Evolutionary conservation across 768 basidiomycete species (phyloP).

Genomic region (Boletus insuetus): DNA sequence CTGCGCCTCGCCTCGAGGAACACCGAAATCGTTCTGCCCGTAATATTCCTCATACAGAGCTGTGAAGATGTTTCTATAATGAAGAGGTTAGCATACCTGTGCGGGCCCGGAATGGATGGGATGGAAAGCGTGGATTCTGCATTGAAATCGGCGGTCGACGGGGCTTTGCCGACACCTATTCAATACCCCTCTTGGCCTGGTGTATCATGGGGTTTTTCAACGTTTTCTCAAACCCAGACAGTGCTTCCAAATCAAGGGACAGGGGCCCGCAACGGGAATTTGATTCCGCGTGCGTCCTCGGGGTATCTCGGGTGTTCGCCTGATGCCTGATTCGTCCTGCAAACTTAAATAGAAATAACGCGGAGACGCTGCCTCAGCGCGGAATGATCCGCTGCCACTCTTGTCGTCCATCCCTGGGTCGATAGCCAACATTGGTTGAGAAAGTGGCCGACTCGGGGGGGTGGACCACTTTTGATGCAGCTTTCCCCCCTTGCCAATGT

Average conservation of each 20-base stretch:
- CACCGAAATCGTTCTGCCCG: not conserved
- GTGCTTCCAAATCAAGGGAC: not conserved
- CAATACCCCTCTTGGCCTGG: not conserved
- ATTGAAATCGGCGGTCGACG: not conserved
- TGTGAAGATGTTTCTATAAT: not conserved
- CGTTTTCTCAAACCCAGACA: not conserved
- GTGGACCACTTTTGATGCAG: too few species aligned
- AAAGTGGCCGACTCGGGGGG: not conserved
- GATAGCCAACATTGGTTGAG: too few species aligned
- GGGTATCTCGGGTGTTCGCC: slow-evolving; percentile 5
- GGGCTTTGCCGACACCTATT: not conserved
- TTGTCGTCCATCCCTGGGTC: not conserved
- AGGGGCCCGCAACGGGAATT: not conserved
- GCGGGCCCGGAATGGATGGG: not conserved
- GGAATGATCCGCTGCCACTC: not conserved
- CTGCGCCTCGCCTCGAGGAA: not conserved
- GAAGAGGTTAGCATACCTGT: not conserved
- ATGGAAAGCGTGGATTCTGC: not conserved
- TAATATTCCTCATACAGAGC: not conserved
- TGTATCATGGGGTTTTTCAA: not conserved
- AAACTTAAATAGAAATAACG: not conserved
- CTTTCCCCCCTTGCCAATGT: not conserved
- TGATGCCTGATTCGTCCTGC: slow-evolving; percentile 1
- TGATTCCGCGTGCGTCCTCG: not conserved
- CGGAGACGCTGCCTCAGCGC: slow-evolving; percentile 2